phyloP scores from a whole-genome alignment of 805 yeast genomes.

The Isabelozyma rhagii region DNA sequence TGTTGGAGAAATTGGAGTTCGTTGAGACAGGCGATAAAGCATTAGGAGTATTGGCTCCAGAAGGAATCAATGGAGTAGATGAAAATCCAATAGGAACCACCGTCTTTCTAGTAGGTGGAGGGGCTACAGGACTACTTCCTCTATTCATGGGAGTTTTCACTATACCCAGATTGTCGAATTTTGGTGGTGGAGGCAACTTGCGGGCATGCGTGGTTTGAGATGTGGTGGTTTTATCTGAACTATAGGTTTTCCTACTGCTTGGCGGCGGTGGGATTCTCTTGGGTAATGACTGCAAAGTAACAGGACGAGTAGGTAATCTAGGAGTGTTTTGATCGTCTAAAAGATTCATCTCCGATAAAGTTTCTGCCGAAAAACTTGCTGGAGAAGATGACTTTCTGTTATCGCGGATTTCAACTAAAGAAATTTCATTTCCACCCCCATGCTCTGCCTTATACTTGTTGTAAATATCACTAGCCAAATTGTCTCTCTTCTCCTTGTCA shows the following conservation, averaged over 20 bases:
- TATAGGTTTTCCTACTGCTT: constrained; percentile 10
- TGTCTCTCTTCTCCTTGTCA: constrained; percentile 39
- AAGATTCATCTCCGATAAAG: constrained; percentile 35
- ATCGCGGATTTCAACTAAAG: constrained; percentile 5
- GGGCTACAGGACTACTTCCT: constrained; percentile 6
- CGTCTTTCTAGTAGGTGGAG: constrained; percentile 4
- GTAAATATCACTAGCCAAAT: constrained; percentile 26
- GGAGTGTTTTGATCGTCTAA: constrained; percentile 27
- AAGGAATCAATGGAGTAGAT: constrained; percentile 37
- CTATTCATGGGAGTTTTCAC: not conserved
- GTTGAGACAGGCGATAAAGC: constrained; percentile 4
- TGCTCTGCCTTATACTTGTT: constrained; percentile 26
- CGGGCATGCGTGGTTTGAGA: constrained; percentile 18
- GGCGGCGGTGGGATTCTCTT: constrained; percentile 33
- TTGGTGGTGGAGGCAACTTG: constrained; percentile 5
- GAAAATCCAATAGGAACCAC: constrained; percentile 30
- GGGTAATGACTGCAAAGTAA: constrained; percentile 10
- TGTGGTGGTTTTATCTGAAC: constrained; percentile 5
- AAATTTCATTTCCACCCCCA: constrained; percentile 13
- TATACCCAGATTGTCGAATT: not conserved
- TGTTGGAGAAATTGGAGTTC: constrained; percentile 1
- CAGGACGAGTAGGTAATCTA: constrained; percentile 17
- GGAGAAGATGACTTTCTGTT: constrained; percentile 3
- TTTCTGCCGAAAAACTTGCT: constrained; percentile 20
- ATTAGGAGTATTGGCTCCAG: constrained; percentile 25